These are phyloP conservation scores for Quercus suber DNA, from an alignment of 306 rosid species.

Conservation along the genomic window DNA sequence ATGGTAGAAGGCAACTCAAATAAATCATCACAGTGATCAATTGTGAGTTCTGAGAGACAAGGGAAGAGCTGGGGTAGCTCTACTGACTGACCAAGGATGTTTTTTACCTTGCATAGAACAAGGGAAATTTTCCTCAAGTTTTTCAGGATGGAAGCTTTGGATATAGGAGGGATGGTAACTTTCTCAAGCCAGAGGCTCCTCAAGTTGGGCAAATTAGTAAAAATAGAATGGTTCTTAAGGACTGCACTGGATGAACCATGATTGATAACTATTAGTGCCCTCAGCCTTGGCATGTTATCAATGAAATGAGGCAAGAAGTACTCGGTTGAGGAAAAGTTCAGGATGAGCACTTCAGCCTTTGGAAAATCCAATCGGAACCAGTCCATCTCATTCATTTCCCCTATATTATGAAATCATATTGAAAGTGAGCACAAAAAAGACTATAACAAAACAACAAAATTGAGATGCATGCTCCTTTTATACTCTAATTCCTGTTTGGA, in stretches of 20 bases:
- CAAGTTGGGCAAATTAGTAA: conserved; percentile 39
- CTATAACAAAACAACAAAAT: not conserved
- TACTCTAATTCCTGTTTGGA: no score
- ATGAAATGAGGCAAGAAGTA: conserved; percentile 75
- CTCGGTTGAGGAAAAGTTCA: conserved; percentile 64
- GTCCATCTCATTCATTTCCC: conserved; percentile 80
- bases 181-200: conserved; percentile 93
- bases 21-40: conserved; percentile 79
- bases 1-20: conserved; percentile 58
- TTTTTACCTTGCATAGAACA: conserved; percentile 55
- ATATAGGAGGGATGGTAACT: conserved; percentile 51
- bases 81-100: conserved; percentile 40
- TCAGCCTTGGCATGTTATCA: conserved; percentile 72
- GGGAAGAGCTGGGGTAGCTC: conserved; percentile 52
- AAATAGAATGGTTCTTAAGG: conserved; percentile 48
- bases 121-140: conserved; percentile 55
- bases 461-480: no score
- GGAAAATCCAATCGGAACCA: conserved; percentile 80
- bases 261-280: conserved; percentile 65
- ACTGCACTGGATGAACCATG: conserved; percentile 50
- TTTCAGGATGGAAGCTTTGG: conserved; percentile 24
- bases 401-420: conserved; percentile 32
- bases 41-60: conserved; percentile 56
- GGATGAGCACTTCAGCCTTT: conserved; percentile 69
- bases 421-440: conserved; percentile 4